Base-by-base conservation (phyloP, 2,329 filamentous ascomycete species). In the Phialemonium atrogriseum region DNA sequence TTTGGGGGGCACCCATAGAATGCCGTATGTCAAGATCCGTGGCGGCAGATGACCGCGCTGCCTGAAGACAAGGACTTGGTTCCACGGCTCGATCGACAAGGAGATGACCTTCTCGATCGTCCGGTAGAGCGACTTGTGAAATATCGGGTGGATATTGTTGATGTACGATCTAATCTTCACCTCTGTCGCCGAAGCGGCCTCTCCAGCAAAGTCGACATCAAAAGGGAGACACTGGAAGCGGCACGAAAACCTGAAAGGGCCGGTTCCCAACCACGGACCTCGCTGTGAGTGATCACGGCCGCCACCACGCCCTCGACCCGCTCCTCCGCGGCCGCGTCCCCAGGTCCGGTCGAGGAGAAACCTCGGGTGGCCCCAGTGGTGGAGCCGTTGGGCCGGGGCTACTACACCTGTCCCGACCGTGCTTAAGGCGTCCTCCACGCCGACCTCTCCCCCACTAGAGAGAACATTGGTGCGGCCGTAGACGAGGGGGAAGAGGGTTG, bases 401-500 rank as follows among this genome's bases (percentile, higher is more conserved):
- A n/a, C n/a, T n/a, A n/a, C n/a, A n/a, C n/a, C n/a, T n/a, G n/a
- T n/a, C n/a, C n/a, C n/a, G n/a, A n/a, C n/a, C n/a, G n/a, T n/a
- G n/a, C n/a, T n/a, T n/a, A n/a, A n/a, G n/a, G n/a, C n/a, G n/a
- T n/a, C n/a, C n/a, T n/a, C n/a, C n/a, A n/a, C n/a, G n/a, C n/a
- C n/a, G n/a, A n/a, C n/a, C n/a, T n/a, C n/a, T n/a, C n/a, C n/a
- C n/a, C n/a, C n/a, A n/a, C n/a, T n/a, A n/a, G n/a, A n/a, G n/a
- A n/a, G n/a, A n/a, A n/a, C n/a, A n/a, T n/a, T n/a, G n/a, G 49
- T 57, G 19, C 47, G 47, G 4, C 60, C 62, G 37, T 66, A 68
- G 1, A 68, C 47, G 3, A 75, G 47, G 2, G 70, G 69, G 35
- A 62, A 74, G 23, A 74, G 52, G 2, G 66, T 73, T 8, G 70